Percentiles rank a stretch among this genome's conserved stretches.
Conservation (phyloP, 345 rosid species). For the Acer saccharum region DNA sequence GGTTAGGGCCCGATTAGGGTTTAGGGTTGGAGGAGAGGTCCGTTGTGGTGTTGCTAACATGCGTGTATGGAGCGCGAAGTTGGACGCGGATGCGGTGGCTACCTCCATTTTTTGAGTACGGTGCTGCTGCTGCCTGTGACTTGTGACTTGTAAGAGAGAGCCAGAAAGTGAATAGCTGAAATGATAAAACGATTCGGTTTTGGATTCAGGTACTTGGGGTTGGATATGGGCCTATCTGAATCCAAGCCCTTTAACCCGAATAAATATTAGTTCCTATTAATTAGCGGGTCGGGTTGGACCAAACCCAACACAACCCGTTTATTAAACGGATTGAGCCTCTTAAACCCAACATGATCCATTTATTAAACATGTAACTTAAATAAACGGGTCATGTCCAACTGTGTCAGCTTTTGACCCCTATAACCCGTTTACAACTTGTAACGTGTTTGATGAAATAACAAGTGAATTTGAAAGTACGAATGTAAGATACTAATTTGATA, state of each 20-base stretch:
- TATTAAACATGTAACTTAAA: too few relatives aligned
- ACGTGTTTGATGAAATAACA: background rate
- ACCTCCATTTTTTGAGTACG: constrained; percentile 45
- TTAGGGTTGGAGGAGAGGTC: constrained; percentile 30
- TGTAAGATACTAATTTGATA: background rate
- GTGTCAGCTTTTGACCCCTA: too few relatives aligned
- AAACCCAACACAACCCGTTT: too few relatives aligned
- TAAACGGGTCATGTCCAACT: too few relatives aligned
- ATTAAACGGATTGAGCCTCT: too few relatives aligned
- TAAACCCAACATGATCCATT: too few relatives aligned
- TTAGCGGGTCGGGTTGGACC: too few relatives aligned
- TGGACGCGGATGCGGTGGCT: constrained; percentile 45
- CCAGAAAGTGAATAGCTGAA: background rate
- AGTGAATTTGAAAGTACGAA: background rate
- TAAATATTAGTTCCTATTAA: too few relatives aligned
- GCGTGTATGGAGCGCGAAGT: constrained; percentile 48
- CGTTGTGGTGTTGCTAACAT: constrained; percentile 33
- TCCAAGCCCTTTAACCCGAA: background rate
- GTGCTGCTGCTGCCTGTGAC: background rate
- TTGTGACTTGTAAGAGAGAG: background rate
- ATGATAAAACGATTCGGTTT: constrained; percentile 4
- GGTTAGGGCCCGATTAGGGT: constrained; percentile 26
- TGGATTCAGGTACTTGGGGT: background rate
- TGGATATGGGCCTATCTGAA: background rate
- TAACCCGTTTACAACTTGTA: too few relatives aligned